Evolutionary conservation across 768 basidiomycete genomes (phyloP).

Genomic region (Russula sp.): DNA sequence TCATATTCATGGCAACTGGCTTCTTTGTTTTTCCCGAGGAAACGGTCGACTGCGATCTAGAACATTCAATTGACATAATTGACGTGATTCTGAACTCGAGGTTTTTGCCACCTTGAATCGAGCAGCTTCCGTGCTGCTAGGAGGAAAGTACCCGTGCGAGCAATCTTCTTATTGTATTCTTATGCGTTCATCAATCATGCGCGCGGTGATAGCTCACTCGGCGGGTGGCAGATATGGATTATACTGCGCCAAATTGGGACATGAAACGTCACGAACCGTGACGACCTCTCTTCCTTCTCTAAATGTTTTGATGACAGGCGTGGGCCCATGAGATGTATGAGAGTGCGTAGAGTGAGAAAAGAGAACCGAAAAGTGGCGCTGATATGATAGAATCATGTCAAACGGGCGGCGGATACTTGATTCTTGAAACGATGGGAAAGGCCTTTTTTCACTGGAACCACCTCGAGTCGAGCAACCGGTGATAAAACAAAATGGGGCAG

Average conservation of each 20-base stretch:
- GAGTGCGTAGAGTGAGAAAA: constrained; percentile 21
- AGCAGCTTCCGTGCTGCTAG: constrained; percentile 21
- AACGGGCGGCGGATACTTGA: not conserved
- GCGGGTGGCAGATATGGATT: constrained; percentile 15
- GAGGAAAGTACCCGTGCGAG: constrained; percentile 16
- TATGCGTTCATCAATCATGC: constrained; percentile 20
- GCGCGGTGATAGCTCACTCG: constrained; percentile 17
- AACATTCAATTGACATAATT: constrained; percentile 19
- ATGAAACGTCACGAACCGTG: constrained; percentile 23
- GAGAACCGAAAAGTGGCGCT: constrained; percentile 24
- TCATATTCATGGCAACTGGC: constrained; percentile 1
- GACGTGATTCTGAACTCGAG: constrained; percentile 16
- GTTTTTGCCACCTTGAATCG: constrained; percentile 14
- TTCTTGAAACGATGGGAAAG: constrained; percentile 22
- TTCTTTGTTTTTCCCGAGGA: constrained; percentile 13
- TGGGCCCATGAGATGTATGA: constrained; percentile 6
- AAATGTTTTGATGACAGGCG: constrained; percentile 19
- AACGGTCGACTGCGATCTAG: constrained; percentile 6
- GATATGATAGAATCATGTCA: constrained; percentile 16
- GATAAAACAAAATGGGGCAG: constrained; percentile 10
- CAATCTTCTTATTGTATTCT: constrained; percentile 1
- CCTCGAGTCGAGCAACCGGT: constrained; percentile 12
- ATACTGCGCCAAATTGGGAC: constrained; percentile 9
- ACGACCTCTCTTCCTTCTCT: constrained; percentile 8
- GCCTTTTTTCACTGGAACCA: not conserved